phyloP scores from a whole-genome alignment of 495 filamentous ascomycete genomes.

The Podospora tetraspora region DNA sequence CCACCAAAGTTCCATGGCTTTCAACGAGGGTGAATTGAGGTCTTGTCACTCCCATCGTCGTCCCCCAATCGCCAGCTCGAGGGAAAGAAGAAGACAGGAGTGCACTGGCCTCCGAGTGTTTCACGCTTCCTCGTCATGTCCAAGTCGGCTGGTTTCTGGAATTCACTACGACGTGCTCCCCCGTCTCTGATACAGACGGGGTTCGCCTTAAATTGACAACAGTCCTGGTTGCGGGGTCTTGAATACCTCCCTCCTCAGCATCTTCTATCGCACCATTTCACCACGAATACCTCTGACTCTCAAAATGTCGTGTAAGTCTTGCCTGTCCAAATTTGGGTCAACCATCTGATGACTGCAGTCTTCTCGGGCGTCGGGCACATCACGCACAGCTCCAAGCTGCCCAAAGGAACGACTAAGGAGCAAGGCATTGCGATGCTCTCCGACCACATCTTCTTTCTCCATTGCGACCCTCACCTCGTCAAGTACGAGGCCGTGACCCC shows the following conservation, averaged over 20 bases:
- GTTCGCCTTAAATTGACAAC: neutral
- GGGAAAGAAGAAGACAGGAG: neutral
- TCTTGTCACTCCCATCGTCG: neutral
- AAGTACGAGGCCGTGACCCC: constrained; percentile 31
- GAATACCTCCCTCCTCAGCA: neutral
- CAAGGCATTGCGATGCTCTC: constrained; percentile 59
- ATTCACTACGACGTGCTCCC: neutral
- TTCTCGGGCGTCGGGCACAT: constrained; percentile 40
- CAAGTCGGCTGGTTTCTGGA: neutral
- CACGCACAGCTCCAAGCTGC: constrained; percentile 55
- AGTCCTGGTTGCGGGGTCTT: neutral
- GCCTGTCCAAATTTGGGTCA: neutral
- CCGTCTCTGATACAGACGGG: neutral
- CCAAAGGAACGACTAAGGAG: constrained; percentile 48
- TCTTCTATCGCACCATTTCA: neutral
- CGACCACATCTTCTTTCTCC: constrained; percentile 47
- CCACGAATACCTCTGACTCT: neutral
- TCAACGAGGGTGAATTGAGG: neutral
- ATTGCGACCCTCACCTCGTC: constrained; percentile 40
- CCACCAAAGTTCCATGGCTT: neutral
- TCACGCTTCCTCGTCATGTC: neutral
- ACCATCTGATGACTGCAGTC: constrained; percentile 23
- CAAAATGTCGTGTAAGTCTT: constrained; percentile 29
- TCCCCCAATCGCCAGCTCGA: neutral
- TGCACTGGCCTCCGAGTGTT: neutral